Evolutionary conservation across 78 protist genomes (phyloP), one percentile per base, ranked within the genome.

Genomic region (Dictyostelium firmibasis): DNA sequence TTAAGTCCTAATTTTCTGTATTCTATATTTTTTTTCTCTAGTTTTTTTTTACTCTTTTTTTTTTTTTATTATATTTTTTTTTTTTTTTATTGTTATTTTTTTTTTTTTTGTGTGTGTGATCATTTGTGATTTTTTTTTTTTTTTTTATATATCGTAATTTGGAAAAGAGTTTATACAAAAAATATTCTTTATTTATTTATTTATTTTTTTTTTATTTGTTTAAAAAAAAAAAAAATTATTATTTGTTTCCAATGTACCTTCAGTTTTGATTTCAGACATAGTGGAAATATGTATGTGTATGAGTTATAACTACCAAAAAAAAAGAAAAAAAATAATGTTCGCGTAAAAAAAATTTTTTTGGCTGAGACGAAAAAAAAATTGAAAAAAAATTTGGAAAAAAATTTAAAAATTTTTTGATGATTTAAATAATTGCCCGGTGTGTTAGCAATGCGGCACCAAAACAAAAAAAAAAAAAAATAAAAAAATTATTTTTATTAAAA

Each of bases 261-360:
- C 84, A 79, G 67, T 38, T 76, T 76, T 76, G 27, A 76, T 76
- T 76, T 76, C 82, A 23, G 82, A 33, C 82, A 76, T 76, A 23
- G 44, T 76, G 44, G 53, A 41, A 23, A 16, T 74, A 74, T 74
- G 43, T 29, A 74, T 64, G 74, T 70, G 23, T 76, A 29, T 76
- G 53, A 33, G 82, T 76, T 38, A 41, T 38, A 41, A 76, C 82
- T 38, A 76, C 43, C 31, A 38, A 38, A 76, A 76, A 76, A 75
- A 76, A 38, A 75, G 10, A 8, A 76, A 76, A 76, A 38, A 76
- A 76, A 36, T 27, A 76, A 23, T 35, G 9, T 13, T 29, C 23
- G 33, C 81, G 9, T 18, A 16, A 33, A 29, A 33, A 74, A 74
- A 74, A 74, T 27, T 14, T n/a, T 70, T 74, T 33, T 74, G 81